Percentiles rank a stretch among this genome's conserved stretches.
Evolutionary conservation across 768 basidiomycete species (phyloP).

Genomic region (Lactifluus echinatus): DNA sequence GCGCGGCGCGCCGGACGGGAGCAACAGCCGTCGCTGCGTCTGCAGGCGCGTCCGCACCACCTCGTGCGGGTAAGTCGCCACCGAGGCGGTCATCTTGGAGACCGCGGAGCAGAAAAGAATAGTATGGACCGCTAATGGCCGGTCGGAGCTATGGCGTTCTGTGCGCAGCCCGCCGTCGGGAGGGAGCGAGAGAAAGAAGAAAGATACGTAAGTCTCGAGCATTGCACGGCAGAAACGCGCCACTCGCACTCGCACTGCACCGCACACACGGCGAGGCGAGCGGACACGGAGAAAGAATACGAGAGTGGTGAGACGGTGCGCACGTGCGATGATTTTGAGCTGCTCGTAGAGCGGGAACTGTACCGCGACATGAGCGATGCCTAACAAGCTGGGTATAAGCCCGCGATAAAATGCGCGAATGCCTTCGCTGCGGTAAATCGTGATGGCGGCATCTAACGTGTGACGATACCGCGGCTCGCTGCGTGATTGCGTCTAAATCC

Average conservation of each 20-base stretch:
- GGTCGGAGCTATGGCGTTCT: slow-evolving; percentile 14
- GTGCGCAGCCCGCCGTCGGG: not conserved
- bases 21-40: slow-evolving; percentile 52
- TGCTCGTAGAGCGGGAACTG: slow-evolving; percentile 97
- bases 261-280: no score
- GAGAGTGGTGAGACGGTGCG: slow-evolving; percentile 25
- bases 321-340: slow-evolving; percentile 80
- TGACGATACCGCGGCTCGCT: slow-evolving; percentile 76
- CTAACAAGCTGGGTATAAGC: slow-evolving; percentile 83
- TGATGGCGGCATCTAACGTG: slow-evolving; percentile 80
- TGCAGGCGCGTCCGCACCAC: slow-evolving; percentile 97
- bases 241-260: no score
- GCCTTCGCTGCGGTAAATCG: slow-evolving; percentile 89
- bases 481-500: slow-evolving; percentile 75
- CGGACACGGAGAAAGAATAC: not conserved
- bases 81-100: slow-evolving; percentile 92
- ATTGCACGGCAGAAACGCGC: no score
- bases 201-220: not conserved
- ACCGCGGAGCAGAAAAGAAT: slow-evolving; percentile 89
- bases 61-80: slow-evolving; percentile 97
- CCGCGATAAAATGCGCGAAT: slow-evolving; percentile 88
- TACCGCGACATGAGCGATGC: slow-evolving; percentile 91
- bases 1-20: slow-evolving; percentile 47
- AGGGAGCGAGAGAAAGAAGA: not conserved
- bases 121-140: slow-evolving; percentile 42